Percentiles rank a stretch among this genome's conserved stretches.
These are phyloP conservation scores for Yamadazyma taylorii DNA, from an alignment of 1,139 yeast species.

Conservation along the genomic window DNA sequence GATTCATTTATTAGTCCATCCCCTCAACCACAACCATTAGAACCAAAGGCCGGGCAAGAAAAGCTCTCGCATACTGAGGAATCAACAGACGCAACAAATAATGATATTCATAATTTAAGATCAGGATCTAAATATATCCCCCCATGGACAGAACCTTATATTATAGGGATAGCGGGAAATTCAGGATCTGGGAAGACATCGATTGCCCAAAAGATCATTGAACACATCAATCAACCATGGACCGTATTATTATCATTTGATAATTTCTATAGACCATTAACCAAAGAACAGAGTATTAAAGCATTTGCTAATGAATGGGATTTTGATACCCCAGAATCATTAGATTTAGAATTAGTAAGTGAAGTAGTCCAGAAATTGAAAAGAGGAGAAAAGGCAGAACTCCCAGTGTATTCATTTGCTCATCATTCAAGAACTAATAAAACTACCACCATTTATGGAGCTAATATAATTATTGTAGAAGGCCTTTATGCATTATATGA, in stretches of 20 bases:
- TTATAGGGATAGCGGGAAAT: constrained; percentile 92
- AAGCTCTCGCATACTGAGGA: neutral
- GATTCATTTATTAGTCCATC: constrained; percentile 4
- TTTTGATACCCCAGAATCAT: constrained; percentile 81
- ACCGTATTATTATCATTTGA: constrained; percentile 89
- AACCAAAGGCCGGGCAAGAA: constrained; percentile 1
- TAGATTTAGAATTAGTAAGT: constrained; percentile 73
- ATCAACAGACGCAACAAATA: neutral
- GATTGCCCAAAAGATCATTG: constrained; percentile 79
- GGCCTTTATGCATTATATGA: constrained; percentile 87
- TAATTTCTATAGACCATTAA: constrained; percentile 81
- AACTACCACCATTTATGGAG: constrained; percentile 82
- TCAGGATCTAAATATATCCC: constrained; percentile 55
- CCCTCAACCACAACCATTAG: constrained; percentile 1
- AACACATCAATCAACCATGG: constrained; percentile 89
- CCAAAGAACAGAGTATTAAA: constrained; percentile 52
- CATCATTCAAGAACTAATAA: constrained; percentile 72
- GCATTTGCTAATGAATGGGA: constrained; percentile 76
- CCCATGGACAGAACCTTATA: constrained; percentile 95
- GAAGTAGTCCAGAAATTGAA: constrained; percentile 66
- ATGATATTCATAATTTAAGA: constrained; percentile 5
- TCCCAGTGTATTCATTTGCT: constrained; percentile 85
- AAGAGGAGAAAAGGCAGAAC: constrained; percentile 54
- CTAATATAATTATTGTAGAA: constrained; percentile 87
- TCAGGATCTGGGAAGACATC: constrained; percentile 97